Base-by-base conservation (phyloP, 1,284 basidiomycete genomes). In the Sanguinoderma infundibulare region DNA sequence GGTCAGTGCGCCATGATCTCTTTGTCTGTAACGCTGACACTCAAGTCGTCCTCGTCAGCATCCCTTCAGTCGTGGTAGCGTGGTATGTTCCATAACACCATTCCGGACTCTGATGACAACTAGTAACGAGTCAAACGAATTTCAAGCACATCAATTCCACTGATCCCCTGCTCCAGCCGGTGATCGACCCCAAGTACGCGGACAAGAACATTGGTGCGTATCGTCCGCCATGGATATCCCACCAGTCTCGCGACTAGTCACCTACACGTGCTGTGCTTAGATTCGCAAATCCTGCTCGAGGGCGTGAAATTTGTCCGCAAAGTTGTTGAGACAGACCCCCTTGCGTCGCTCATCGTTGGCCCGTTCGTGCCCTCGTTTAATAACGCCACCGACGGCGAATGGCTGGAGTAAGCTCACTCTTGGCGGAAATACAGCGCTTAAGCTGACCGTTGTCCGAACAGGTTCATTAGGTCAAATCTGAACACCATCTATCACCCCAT, bases 141-240 rank as follows among this genome's bases (percentile, higher is more conserved):
- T 22, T 34, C 10, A 51, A 62, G 61, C 61, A 62, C 46, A 50
- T 62, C 34, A 59, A 50, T 32, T 35, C 47, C 30, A 62, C 46
- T 14, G 40, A 55, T 32, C 56, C 56, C 2, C 22, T 57, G n/a
- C 22, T 5, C 22, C 39, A 34, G n/a, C 61, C 61, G 22, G 36
- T 34, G n/a, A 62, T 62, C 26, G 51, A 62, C 24, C 61, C 56
- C 28, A 51, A 36, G 8, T 57, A 50, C 15, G 39, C 44, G 32
- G 35, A 44, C 22, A 53, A 59, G 51, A 44, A 60, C 20, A 40
- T 63, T n/a, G 62, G 62, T 57, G 32, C 5, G 59, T 53, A 26
- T 2, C n/a, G 5, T 44, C n/a, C 5, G 8, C 8, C 32, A 51
- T 6, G 12, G 14, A 4, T 8, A 14, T 7, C 20, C 12, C n/a